A percentile compares a stretch with the other conserved stretches of the same genome.
Conservation (phyloP, 108 stramenopile genomes). For the Pseudonitzschia pungens region DNA sequence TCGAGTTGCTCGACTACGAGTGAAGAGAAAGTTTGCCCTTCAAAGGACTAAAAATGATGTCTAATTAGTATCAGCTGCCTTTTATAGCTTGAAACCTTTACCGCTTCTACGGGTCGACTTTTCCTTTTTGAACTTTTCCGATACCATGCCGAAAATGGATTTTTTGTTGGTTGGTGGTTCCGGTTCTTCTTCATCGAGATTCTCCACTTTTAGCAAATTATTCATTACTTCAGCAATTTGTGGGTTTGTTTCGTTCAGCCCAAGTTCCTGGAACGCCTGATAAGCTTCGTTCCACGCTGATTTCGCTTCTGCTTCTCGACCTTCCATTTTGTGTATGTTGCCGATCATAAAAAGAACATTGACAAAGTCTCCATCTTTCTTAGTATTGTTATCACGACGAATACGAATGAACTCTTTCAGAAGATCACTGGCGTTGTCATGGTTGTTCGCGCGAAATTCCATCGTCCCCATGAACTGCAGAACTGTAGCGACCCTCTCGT, state of each 20-base stretch:
- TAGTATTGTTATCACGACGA: constrained; percentile 40
- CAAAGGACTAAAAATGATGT: neutral
- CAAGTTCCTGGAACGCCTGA: constrained; percentile 45
- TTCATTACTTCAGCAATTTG: constrained; percentile 47
- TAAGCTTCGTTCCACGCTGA: constrained; percentile 58
- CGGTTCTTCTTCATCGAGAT: constrained; percentile 21
- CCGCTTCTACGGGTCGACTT: neutral
- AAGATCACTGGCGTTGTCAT: constrained; percentile 46
- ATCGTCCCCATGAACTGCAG: constrained; percentile 70
- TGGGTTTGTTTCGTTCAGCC: constrained; percentile 48
- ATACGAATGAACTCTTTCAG: constrained; percentile 61
- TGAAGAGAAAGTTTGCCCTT: constrained; percentile 26
- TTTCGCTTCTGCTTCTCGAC: constrained; percentile 46
- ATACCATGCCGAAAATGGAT: constrained; percentile 32
- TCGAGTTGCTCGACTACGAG: constrained; percentile 33
- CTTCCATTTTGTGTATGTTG: constrained; percentile 66
- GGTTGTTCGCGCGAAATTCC: constrained; percentile 55
- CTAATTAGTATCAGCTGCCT: neutral
- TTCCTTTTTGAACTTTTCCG: constrained; percentile 22
- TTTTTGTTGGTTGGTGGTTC: constrained; percentile 21
- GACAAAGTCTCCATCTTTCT: constrained; percentile 50
- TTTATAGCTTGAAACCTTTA: constrained; percentile 6
- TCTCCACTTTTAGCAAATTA: constrained; percentile 30
- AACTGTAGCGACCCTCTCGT: constrained; percentile 57
- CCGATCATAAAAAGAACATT: constrained; percentile 64